Evolutionary conservation across 768 basidiomycete genomes (phyloP), one percentile per base, ranked within the genome.

Genomic region (Boletus edulis): DNA sequence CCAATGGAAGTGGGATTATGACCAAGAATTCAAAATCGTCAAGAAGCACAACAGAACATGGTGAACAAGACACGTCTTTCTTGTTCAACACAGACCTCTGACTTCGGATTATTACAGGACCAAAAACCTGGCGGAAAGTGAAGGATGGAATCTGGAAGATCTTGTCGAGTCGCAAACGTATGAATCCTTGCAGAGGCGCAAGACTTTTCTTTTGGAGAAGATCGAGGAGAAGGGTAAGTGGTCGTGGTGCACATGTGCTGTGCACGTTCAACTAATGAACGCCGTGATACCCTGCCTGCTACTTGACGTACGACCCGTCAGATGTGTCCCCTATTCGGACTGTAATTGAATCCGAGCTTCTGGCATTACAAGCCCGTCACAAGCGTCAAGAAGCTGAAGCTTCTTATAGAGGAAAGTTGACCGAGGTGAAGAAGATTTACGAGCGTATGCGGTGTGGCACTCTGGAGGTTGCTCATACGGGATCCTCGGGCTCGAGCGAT

Each of bases 131-230:
- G 79, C 80, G 0, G 13, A 43, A 0, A n/a, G 44, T 4, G 62
- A 77, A 56, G 81, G 81, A 7, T 84, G 80, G 75, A 54, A 71
- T 2, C 60, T 67, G 14, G 59, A 56, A 24, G 76, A 83, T 56
- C 65, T 87, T 22, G 32, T 78, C 34, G 68, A 69, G 13, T 68
- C 72, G 4, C 71, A 70, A 3, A 55, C 73, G 3, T 85, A 76
- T 61, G 73, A 74, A 3, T 41, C 62, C 7, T 63, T 83, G 20
- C 69, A 73, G 49, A 58, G 70, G 2, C 60, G 66, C 37, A 80
- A 77, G 64, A 74, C 55, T 24, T 68, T 56, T 5, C 60, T 75
- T 14, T 45, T 81, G 3, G 80, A 85, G 54, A 8, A 34, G 2
- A 63, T 85, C 15, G 59, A 52, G 1, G 42, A 58, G 13, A 5